Base-by-base conservation (phyloP, 331 rosid genomes). In the Rhamnella rubrinervis region DNA sequence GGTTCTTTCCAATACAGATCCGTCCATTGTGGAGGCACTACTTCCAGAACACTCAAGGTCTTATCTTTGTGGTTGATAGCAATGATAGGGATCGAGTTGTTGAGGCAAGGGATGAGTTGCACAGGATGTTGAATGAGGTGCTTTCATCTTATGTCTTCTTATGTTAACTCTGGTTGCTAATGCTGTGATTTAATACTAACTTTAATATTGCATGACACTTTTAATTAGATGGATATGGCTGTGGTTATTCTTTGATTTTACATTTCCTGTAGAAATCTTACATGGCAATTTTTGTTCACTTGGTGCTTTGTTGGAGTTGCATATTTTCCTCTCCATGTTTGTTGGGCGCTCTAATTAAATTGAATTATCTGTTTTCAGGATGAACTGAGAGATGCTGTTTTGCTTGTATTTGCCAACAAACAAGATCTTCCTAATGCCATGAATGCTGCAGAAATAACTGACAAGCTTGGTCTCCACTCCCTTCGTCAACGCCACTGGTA, bases 21-120 rank as follows among this genome's bases (percentile, higher is more conserved):
- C 98, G 97, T 55, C 97, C 98, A 66, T 68, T 92, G 72, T 92
- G 98, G 98, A 92, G 98, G 92, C 98, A 92, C 85, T 92, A 92
- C 83, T 92, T 92, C 93, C 98, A 92, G 87, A 92, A 92, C 82
- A 92, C 98, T 4, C 98, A 92, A 82, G 98, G 98, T 71, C 98
- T 92, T 70, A 90, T 89, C 61, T 92, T 92, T 80, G 97, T 92
- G 85, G 98, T 92, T 76, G 98, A 92, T 83, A 89, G 96, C 85
- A 92, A 92, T 80, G 98, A 92, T 57, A 86, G 97, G 78, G 98
- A 90, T 81, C 92, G 98, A 56, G 86, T 88, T 72, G 91, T 90
- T 63, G 98, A 92, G 80, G 98, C 98, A 65, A 89, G 98, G 83
- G 98, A 92, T 83, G 98, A 92, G 77, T 82, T 92, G 84, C 98